Evolutionary conservation across 805 yeast species (phyloP).

Genomic region (Nakazawaea wickerhamii): DNA sequence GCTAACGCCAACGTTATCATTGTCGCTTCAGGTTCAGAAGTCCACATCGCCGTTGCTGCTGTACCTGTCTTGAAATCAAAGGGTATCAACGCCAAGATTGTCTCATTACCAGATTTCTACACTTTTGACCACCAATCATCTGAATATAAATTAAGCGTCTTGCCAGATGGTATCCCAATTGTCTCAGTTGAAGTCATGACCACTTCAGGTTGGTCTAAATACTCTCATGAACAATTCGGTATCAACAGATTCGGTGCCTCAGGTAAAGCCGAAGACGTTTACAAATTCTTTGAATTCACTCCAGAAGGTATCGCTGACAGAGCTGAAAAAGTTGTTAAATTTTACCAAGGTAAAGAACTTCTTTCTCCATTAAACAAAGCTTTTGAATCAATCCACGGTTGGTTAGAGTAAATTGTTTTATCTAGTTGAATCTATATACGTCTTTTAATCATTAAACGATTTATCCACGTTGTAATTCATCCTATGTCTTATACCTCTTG

Average conservation of each 20-base stretch:
- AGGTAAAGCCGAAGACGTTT: slow-evolving; percentile 80
- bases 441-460: too few species aligned
- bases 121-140: slow-evolving; percentile 81
- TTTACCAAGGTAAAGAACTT: slow-evolving; percentile 72
- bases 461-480: too few species aligned
- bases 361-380: slow-evolving; percentile 78
- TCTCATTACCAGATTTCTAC: slow-evolving; percentile 88
- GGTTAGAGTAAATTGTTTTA: not conserved
- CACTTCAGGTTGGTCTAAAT: slow-evolving; percentile 88
- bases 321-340: slow-evolving; percentile 72
- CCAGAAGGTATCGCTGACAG: slow-evolving; percentile 88
- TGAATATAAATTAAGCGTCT: slow-evolving; percentile 77
- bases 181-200: slow-evolving; percentile 91
- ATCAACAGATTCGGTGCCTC: slow-evolving; percentile 95
- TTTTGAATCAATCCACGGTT: slow-evolving; percentile 39
- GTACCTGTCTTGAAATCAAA: slow-evolving; percentile 61
- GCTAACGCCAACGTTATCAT: slow-evolving; percentile 65
- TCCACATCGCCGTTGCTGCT: slow-evolving; percentile 74
- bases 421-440: not conserved
- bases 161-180: slow-evolving; percentile 94
- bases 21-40: slow-evolving; percentile 95
- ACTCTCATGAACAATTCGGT: slow-evolving; percentile 96
- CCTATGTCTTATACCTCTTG: too few species aligned
- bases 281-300: slow-evolving; percentile 83
- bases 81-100: slow-evolving; percentile 76